Evolutionary conservation across 1,284 basidiomycete species (phyloP).

Genomic region (Ceratobasidium sp.): DNA sequence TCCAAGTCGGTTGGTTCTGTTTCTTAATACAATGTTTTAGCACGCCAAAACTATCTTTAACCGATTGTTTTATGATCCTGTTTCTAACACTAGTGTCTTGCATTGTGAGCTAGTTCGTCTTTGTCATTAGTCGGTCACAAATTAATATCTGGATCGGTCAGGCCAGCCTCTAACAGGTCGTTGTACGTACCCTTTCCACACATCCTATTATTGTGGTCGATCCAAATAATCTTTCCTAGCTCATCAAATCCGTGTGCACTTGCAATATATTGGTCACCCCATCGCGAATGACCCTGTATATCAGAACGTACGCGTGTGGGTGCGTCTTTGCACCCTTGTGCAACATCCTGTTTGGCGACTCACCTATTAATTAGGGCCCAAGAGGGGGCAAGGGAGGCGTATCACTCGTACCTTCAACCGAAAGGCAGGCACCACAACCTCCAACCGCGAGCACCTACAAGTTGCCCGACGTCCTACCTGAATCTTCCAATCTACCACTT

Average conservation of each 20-base stretch:
- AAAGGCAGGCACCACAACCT: slow-evolving; percentile 38
- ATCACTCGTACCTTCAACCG: slow-evolving; percentile 35
- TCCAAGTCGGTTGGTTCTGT: neutral
- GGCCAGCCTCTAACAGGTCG: slow-evolving; percentile 89
- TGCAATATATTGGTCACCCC: slow-evolving; percentile 94
- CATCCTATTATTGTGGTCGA: neutral
- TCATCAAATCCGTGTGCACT: slow-evolving; percentile 95
- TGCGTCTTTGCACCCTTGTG: slow-evolving; percentile 56
- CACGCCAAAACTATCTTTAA: slow-evolving; percentile 92
- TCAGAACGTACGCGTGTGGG: slow-evolving; percentile 86
- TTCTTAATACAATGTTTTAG: slow-evolving; percentile 59
- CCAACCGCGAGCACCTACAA: slow-evolving; percentile 32
- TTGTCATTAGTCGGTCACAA: neutral
- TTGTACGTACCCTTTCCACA: slow-evolving; percentile 69
- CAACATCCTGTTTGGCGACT: neutral
- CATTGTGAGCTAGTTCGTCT: slow-evolving; percentile 72
- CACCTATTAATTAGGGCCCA: slow-evolving; percentile 42
- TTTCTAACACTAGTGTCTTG: slow-evolving; percentile 89
- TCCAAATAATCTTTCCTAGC: slow-evolving; percentile 63
- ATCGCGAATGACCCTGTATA: slow-evolving; percentile 95
- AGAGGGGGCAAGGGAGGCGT: slow-evolving; percentile 48
- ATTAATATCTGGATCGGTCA: slow-evolving; percentile 54
- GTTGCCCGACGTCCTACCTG: slow-evolving; percentile 24
- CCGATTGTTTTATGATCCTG: slow-evolving; percentile 85
- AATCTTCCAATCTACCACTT: slow-evolving; percentile 10